Evolutionary conservation across 306 rosid genomes (phyloP).

Genomic region (Trifolium dubium): DNA sequence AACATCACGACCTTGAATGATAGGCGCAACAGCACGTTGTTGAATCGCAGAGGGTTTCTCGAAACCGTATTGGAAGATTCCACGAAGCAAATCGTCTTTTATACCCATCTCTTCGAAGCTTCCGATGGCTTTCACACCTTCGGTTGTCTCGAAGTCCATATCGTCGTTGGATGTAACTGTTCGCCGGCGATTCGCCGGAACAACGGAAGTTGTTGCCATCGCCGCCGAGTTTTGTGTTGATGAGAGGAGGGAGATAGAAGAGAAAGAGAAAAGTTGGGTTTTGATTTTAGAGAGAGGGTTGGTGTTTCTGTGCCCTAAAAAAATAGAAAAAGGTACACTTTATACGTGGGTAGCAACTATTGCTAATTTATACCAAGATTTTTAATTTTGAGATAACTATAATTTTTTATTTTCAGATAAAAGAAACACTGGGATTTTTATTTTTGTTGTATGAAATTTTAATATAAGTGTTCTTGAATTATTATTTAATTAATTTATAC

Average conservation of each 20-base stretch:
- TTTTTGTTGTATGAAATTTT: too few species aligned
- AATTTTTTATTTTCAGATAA: too few species aligned
- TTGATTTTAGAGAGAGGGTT: neutral
- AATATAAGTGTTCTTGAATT: too few species aligned
- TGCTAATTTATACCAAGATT: too few species aligned
- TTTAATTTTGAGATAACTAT: too few species aligned
- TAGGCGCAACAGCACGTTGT: conserved; percentile 92
- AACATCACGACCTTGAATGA: conserved; percentile 92
- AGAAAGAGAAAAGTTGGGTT: neutral
- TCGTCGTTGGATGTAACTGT: conserved; percentile 57
- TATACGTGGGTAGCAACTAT: neutral
- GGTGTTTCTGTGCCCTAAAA: conserved; percentile 9
- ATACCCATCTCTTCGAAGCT: conserved; percentile 96
- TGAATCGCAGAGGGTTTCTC: conserved; percentile 99
- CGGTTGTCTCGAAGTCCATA: conserved; percentile 83
- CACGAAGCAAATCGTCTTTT: conserved; percentile 85
- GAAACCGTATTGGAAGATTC: conserved; percentile 86
- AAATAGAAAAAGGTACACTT: neutral
- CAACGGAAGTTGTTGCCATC: conserved; percentile 67
- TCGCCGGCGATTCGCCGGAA: conserved; percentile 74
- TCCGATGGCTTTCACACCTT: conserved; percentile 75
- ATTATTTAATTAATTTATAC: too few species aligned
- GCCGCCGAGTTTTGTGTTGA: neutral
- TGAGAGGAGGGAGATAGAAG: neutral
- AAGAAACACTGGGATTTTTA: too few species aligned